Evolutionary conservation across 1,284 basidiomycete genomes (phyloP).

Genomic region (Termitomyces sp.): DNA sequence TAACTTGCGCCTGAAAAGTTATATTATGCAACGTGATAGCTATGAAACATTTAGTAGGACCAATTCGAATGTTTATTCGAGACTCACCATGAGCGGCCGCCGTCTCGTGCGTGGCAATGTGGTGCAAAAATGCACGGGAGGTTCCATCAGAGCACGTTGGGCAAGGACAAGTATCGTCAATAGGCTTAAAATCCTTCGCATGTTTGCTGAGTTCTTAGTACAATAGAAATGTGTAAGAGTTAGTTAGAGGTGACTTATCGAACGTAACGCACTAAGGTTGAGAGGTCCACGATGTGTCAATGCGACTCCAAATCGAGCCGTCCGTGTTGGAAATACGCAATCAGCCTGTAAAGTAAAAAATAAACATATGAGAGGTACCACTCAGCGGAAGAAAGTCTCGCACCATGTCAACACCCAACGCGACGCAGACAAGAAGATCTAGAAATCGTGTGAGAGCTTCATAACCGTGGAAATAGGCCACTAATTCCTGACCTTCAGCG

Average conservation of each 20-base stretch:
- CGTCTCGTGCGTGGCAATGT: constrained; percentile 71
- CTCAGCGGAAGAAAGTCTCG: constrained; percentile 6
- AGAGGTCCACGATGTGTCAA: constrained; percentile 74
- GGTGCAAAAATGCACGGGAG: constrained; percentile 68
- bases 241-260: neutral
- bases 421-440: constrained; percentile 84
- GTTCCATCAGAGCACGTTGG: constrained; percentile 66
- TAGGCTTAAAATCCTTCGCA: constrained; percentile 59
- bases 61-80: neutral
- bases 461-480: neutral
- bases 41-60: constrained; percentile 23
- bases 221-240: neutral
- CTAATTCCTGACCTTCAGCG: constrained; percentile 60
- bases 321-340: constrained; percentile 85
- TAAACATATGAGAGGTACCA: neutral
- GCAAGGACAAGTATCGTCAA: constrained; percentile 74
- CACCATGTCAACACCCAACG: constrained; percentile 87
- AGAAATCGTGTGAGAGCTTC: constrained; percentile 1
- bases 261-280: constrained; percentile 59
- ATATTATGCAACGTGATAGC: constrained; percentile 78
- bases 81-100: constrained; percentile 69
- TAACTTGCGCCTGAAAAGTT: constrained; percentile 75
- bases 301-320: constrained; percentile 83
- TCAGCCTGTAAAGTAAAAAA: constrained; percentile 57
- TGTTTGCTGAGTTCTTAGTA: constrained; percentile 59